Evolutionary conservation across 371 early-diverging fungal species (phyloP).

Genomic region (Fennellomyces sp.): DNA sequence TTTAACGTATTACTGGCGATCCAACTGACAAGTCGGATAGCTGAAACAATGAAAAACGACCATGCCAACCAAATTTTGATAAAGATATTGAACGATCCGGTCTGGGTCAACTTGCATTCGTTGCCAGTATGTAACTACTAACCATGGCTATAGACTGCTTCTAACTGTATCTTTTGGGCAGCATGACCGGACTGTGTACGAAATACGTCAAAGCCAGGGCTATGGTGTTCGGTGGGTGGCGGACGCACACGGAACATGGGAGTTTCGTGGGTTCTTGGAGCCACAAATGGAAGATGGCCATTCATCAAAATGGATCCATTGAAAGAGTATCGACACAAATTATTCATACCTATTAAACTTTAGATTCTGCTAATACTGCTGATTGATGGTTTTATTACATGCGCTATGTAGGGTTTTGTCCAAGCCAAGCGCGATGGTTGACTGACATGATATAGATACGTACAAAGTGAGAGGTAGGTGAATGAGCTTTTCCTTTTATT

Average conservation of each 20-base stretch:
- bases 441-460: too few species aligned
- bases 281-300: constrained; percentile 49
- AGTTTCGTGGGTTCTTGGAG: constrained; percentile 47
- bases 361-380: too few species aligned
- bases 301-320: constrained; percentile 42
- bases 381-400: too few species aligned
- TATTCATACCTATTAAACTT: too few species aligned
- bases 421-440: too few species aligned
- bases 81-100: constrained; percentile 27
- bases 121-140: constrained; percentile 29
- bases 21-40: constrained; percentile 12
- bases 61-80: constrained; percentile 29
- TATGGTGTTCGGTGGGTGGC: constrained; percentile 41
- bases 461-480: too few species aligned
- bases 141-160: too few species aligned
- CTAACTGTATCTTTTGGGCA: constrained; percentile 3
- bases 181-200: constrained; percentile 37
- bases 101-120: constrained; percentile 44
- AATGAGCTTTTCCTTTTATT: too few species aligned
- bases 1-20: neutral
- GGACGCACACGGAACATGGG: constrained; percentile 10
- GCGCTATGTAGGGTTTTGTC: too few species aligned
- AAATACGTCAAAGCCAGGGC: constrained; percentile 37
- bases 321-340: neutral
- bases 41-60: constrained; percentile 39